Conservation (phyloP, 1,284 basidiomycete genomes). For the Trichosporon sp. region DNA sequence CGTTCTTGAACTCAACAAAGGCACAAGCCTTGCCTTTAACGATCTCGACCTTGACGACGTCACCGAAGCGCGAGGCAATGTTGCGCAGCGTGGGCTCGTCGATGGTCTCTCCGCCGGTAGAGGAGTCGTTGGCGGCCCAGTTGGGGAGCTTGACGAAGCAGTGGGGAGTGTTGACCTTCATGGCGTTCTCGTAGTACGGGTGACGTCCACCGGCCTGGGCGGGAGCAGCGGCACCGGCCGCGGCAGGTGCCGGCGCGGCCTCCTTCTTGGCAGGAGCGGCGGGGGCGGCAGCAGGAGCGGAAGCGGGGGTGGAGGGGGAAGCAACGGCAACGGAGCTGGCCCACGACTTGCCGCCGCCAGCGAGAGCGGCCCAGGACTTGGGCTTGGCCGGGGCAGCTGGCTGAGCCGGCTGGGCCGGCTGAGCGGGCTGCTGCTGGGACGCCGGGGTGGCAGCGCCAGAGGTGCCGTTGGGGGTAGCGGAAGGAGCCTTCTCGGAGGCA, state of each 20-base stretch:
- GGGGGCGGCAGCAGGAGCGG: slow-evolving; percentile 20
- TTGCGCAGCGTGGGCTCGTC: slow-evolving; percentile 58
- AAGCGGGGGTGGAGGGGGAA: slow-evolving; percentile 19
- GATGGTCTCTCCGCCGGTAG: slow-evolving; percentile 72
- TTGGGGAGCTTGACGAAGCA: slow-evolving; percentile 73
- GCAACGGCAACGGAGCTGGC: slow-evolving; percentile 8
- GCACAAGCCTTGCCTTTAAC: slow-evolving; percentile 85
- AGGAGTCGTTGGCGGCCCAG: slow-evolving; percentile 41
- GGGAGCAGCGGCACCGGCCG: slow-evolving; percentile 23
- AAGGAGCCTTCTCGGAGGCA: neutral
- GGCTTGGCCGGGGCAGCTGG: slow-evolving; percentile 14
- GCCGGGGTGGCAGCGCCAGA: slow-evolving; percentile 24
- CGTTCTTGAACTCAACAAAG: slow-evolving; percentile 78
- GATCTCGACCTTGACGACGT: slow-evolving; percentile 82
- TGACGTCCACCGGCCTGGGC: slow-evolving; percentile 36
- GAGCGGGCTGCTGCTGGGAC: slow-evolving; percentile 48
- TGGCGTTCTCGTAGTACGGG: slow-evolving; percentile 56
- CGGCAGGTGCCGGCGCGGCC: slow-evolving; percentile 16
- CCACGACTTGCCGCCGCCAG: neutral
- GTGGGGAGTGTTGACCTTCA: slow-evolving; percentile 60
- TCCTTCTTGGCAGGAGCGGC: slow-evolving; percentile 9
- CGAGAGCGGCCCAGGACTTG: neutral
- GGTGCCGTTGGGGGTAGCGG: slow-evolving; percentile 23
- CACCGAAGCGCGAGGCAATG: slow-evolving; percentile 70
- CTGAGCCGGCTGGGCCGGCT: slow-evolving; percentile 43